phyloP scores from a whole-genome alignment of 176 grass and related monocot genomes.

The Oryza nivara region DNA sequence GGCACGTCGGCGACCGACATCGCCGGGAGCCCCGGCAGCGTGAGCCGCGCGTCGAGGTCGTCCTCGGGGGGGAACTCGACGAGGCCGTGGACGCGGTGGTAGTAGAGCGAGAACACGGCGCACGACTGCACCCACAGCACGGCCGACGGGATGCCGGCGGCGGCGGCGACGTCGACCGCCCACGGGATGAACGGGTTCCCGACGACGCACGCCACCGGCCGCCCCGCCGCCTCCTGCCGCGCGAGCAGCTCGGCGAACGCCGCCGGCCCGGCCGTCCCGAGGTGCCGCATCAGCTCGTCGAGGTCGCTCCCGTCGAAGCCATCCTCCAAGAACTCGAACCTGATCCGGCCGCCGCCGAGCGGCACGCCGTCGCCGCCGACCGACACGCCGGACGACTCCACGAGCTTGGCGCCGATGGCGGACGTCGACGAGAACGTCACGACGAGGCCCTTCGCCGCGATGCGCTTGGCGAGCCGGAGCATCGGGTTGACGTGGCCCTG shows the following conservation, averaged over 20 bases:
- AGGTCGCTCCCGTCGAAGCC: not conserved
- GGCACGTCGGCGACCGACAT: constrained; percentile 58
- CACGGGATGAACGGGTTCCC: constrained; percentile 79
- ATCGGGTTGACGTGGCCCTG: constrained; percentile 82
- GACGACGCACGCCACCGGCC: constrained; percentile 65
- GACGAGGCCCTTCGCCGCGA: constrained; percentile 67
- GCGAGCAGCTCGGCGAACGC: constrained; percentile 44
- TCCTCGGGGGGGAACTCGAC: constrained; percentile 55
- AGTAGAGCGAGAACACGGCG: constrained; percentile 76
- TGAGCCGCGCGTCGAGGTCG: constrained; percentile 34
- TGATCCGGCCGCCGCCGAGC: constrained; percentile 53
- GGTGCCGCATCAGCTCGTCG: constrained; percentile 44
- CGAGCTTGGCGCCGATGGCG: constrained; percentile 40
- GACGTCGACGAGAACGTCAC: constrained; percentile 65
- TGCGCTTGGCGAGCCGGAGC: constrained; percentile 74
- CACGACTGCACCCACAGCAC: constrained; percentile 90
- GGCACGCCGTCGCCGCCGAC: constrained; percentile 32
- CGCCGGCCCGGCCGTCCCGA: constrained; percentile 24
- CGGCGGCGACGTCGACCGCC: constrained; percentile 59
- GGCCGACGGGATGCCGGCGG: constrained; percentile 53
- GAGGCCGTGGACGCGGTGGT: constrained; percentile 59
- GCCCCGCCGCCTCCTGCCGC: constrained; percentile 47
- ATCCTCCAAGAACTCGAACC: constrained; percentile 73
- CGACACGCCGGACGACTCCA: constrained; percentile 12
- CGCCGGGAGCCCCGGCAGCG: constrained; percentile 57